phyloP scores from a whole-genome alignment of 2,329 filamentous ascomycete genomes.

The Trichophyton benhamiae region DNA sequence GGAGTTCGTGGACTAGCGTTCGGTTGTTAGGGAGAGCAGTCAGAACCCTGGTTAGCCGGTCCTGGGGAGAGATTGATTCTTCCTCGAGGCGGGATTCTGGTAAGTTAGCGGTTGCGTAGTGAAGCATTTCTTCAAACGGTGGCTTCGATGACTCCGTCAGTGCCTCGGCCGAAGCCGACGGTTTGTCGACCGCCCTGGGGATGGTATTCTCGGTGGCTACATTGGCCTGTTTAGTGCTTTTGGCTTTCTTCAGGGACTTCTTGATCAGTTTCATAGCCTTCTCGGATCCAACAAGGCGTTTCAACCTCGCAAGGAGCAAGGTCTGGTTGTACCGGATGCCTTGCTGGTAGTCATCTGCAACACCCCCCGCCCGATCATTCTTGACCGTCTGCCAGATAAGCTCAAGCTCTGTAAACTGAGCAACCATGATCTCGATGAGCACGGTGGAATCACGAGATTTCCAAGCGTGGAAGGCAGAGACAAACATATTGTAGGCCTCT shows the following conservation, averaged over 20 bases:
- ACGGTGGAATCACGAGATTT: slow-evolving; percentile 51
- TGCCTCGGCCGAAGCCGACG: slow-evolving; percentile 21
- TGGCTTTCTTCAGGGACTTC: slow-evolving; percentile 48
- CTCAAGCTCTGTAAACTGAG: slow-evolving; percentile 53
- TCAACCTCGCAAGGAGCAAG: slow-evolving; percentile 48
- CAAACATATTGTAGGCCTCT: slow-evolving; percentile 47
- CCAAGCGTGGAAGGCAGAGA: slow-evolving; percentile 53
- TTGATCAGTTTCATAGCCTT: slow-evolving; percentile 48
- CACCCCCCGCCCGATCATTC: slow-evolving; percentile 48
- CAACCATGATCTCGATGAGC: slow-evolving; percentile 53
- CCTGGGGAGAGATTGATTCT: slow-evolving; percentile 22
- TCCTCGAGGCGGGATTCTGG: slow-evolving; percentile 23
- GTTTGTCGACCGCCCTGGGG: slow-evolving; percentile 41
- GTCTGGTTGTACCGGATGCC: slow-evolving; percentile 57
- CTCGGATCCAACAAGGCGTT: slow-evolving; percentile 50
- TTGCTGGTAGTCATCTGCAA: slow-evolving; percentile 50
- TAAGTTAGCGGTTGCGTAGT: slow-evolving; percentile 20
- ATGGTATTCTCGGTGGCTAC: slow-evolving; percentile 44
- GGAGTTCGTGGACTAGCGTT: slow-evolving; percentile 50
- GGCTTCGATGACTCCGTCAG: slow-evolving; percentile 14
- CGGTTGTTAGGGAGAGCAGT: slow-evolving; percentile 51
- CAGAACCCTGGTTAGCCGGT: slow-evolving; percentile 41
- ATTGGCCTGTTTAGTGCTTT: slow-evolving; percentile 40
- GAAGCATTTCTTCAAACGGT: slow-evolving; percentile 31
- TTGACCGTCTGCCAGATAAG: slow-evolving; percentile 57